A percentile compares a stretch with the other conserved stretches of the same genome.
These are phyloP conservation scores for Castanea sativa DNA, from an alignment of 306 rosid species.

Conservation along the genomic window DNA sequence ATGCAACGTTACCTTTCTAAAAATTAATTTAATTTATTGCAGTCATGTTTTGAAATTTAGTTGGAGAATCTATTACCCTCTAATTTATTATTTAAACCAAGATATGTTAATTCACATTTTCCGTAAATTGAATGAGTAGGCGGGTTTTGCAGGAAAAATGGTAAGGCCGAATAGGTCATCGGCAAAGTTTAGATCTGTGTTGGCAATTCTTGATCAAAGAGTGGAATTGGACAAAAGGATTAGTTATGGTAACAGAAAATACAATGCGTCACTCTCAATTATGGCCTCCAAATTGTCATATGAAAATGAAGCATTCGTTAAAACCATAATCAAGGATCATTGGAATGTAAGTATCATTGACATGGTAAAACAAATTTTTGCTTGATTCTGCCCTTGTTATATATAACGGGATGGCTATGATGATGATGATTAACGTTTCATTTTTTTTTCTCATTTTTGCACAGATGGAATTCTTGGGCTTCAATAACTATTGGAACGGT, in stretches of 20 bases:
- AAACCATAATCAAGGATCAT: not conserved
- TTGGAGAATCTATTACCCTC: too few species aligned
- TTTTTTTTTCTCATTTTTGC: too few species aligned
- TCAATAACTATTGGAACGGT: too few species aligned
- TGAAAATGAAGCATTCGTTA: conserved; percentile 27
- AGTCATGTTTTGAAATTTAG: too few species aligned
- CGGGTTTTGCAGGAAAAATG: conserved; percentile 24
- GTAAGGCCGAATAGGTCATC: conserved; percentile 33
- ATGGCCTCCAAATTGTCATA: conserved; percentile 52
- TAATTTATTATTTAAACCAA: not conserved
- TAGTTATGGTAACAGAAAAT: conserved; percentile 8
- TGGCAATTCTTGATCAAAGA: conserved; percentile 29
- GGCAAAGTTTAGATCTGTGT: conserved; percentile 8
- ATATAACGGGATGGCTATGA: too few species aligned
- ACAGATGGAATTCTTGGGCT: too few species aligned
- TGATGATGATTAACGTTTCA: too few species aligned
- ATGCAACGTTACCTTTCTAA: too few species aligned
- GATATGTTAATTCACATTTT: not conserved
- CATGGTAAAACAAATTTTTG: not conserved
- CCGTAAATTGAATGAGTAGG: too few species aligned
- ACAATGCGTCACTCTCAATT: conserved; percentile 26
- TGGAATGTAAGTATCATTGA: conserved; percentile 37
- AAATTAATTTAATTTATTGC: too few species aligned
- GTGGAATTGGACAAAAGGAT: conserved; percentile 33
- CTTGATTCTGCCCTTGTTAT: too few species aligned